Evolutionary conservation across 2,329 filamentous ascomycete species (phyloP).

Genomic region (Botrytis byssoidea): DNA sequence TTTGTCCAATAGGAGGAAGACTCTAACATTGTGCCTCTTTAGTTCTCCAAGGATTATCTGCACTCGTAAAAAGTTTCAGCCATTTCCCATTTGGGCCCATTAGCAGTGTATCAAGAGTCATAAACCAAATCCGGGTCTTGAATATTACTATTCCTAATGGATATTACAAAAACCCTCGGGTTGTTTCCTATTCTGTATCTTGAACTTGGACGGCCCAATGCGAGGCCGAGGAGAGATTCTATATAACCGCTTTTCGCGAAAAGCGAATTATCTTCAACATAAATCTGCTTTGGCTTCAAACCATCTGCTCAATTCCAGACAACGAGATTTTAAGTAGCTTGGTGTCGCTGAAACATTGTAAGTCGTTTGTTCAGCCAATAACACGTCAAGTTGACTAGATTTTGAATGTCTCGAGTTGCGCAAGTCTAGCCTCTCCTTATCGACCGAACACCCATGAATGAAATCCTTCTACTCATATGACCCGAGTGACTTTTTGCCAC

Average conservation of each 20-base stretch:
- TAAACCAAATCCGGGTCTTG: too few relatives aligned
- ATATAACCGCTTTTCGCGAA: neutral
- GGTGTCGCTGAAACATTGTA: neutral
- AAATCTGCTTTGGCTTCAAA: neutral
- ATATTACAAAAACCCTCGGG: neutral
- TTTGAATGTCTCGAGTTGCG: neutral
- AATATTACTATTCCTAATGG: neutral
- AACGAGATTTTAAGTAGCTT: neutral
- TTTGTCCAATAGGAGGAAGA: neutral
- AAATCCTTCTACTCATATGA: neutral
- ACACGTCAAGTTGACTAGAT: neutral
- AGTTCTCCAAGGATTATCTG: constrained; percentile 9
- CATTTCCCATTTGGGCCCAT: constrained; percentile 5
- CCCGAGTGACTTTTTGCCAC: constrained; percentile 9
- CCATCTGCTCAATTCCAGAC: neutral
- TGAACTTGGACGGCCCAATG: neutral
- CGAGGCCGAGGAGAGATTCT: neutral
- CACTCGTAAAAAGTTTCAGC: constrained; percentile 5
- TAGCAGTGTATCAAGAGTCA: neutral
- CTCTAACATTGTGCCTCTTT: constrained; percentile 1
- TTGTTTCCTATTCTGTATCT: constrained; percentile 9
- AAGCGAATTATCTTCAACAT: neutral
- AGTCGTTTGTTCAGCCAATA: neutral
- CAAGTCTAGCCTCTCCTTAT: neutral
- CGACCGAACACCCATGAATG: neutral